A percentile compares a stretch with the other conserved stretches of the same genome.
Evolutionary conservation across 257 asterid genomes (phyloP).

Genomic region (Solanum paucissectum): DNA sequence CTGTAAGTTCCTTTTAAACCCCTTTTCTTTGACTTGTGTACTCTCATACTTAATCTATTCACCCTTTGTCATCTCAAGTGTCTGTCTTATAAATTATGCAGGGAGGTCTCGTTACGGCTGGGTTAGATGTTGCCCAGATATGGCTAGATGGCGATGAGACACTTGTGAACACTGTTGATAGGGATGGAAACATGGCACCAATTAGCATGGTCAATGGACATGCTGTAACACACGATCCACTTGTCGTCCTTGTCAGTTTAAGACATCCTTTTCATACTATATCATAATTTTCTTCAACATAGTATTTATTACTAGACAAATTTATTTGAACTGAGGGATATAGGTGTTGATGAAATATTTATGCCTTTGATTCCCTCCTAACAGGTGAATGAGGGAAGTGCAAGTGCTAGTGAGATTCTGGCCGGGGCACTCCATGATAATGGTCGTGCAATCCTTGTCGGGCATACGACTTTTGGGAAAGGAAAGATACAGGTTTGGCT

Average conservation of each 20-base stretch:
- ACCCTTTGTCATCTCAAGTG: not conserved
- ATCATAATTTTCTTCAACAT: not conserved
- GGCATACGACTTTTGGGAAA: conserved; percentile 82
- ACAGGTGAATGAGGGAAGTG: conserved; percentile 94
- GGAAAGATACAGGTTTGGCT: conserved; percentile 83
- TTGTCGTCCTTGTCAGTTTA: conserved; percentile 65
- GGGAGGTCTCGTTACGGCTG: conserved; percentile 92
- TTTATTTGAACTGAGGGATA: not conserved
- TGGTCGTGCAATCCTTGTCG: conserved; percentile 81
- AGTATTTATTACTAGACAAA: not conserved
- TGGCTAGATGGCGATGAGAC: conserved; percentile 93
- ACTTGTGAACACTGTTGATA: conserved; percentile 80
- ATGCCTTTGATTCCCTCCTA: not conserved
- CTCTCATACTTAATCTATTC: not conserved
- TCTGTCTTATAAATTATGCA: conserved; percentile 11
- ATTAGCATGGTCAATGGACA: conserved; percentile 74
- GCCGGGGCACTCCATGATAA: conserved; percentile 97
- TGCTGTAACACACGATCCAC: conserved; percentile 81
- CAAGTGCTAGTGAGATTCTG: conserved; percentile 93
- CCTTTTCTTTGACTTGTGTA: not conserved
- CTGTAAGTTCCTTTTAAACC: conserved; percentile 29
- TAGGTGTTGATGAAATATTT: not conserved
- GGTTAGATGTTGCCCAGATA: conserved; percentile 93
- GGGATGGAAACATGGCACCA: conserved; percentile 68
- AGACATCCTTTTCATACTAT: not conserved